Base-by-base conservation (phyloP, 108 stramenopile genomes). In the Skeletonema menzelii region DNA sequence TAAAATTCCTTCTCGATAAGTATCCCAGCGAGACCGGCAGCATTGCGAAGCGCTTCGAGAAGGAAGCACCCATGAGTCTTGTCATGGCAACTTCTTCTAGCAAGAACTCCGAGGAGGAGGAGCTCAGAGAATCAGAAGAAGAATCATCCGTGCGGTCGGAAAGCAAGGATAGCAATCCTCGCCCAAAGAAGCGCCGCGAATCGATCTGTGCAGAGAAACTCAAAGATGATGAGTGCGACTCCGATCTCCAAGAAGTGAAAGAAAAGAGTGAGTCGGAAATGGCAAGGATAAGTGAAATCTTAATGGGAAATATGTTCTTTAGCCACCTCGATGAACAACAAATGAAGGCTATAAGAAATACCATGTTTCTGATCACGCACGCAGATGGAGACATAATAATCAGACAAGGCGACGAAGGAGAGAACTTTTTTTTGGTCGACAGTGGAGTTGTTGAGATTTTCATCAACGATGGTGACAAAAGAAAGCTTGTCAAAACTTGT, bases 361-460 rank as follows among this genome's bases (percentile, higher is more conserved):
- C 87, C 8, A 89, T 89, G 90, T 87, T 85, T 55, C 22, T 69
- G 6, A 86, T 85, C n/a, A 67, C 82, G 10, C 62, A 86, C 20
- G 26, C 65, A 13, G 72, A 76, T 26, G 88, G 87, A 14, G 81
- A 88, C 32, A 81, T 94, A 30, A 92, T 96, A 40, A 96, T 96
- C 65, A 86, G 88, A 40, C 95, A 96, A 67, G 95, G 95, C 19
- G 90, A 93, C 58, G 80, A 85, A 5, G 95, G 95, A 38, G 95
- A 96, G 59, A 91, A 81, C 67, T 96, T 96, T 73, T 96, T 93
- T 63, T 88, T 91, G 26, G 79, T 96, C 27, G 95, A 96, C 28
- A 80, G 86, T 11, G 95, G 95, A 31, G 77, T 83, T 20, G 92
- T 93, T 17, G 53, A 75, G 80, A 61, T 91, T 27, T 84, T 85